Evolutionary conservation across 495 filamentous ascomycete genomes (phyloP).

Genomic region (Podospora comata): DNA sequence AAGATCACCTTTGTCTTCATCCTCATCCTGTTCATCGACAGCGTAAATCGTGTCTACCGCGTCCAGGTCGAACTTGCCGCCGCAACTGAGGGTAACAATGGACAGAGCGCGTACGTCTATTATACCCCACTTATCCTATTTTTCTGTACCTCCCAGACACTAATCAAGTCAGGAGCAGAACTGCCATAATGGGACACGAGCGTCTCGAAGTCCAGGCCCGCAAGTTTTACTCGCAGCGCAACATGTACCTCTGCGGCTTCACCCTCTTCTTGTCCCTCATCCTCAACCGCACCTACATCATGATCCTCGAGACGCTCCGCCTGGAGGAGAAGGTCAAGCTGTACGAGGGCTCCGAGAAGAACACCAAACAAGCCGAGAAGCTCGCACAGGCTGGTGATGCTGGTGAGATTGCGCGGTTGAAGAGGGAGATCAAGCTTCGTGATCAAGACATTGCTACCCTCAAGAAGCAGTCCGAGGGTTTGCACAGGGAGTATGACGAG

Average conservation of each 20-base stretch:
- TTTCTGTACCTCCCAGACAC: constrained; percentile 11
- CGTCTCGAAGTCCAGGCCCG: constrained; percentile 97
- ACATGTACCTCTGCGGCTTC: constrained; percentile 99
- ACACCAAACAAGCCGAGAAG: constrained; percentile 70
- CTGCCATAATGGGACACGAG: constrained; percentile 77
- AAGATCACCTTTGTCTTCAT: constrained; percentile 99
- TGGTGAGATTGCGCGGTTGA: constrained; percentile 55
- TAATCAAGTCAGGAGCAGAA: constrained; percentile 36
- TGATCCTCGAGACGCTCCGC: constrained; percentile 91
- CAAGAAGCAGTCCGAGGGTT: constrained; percentile 78
- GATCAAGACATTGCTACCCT: constrained; percentile 74
- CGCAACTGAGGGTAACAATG: constrained; percentile 46
- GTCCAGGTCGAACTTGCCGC: constrained; percentile 83
- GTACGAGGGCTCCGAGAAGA: constrained; percentile 72
- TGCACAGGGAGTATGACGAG: constrained; percentile 75
- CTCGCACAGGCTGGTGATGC: constrained; percentile 70
- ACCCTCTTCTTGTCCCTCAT: constrained; percentile 98
- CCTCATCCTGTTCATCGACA: constrained; percentile 95
- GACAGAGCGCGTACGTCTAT: constrained; percentile 29
- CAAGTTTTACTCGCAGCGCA: constrained; percentile 99
- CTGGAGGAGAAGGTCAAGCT: constrained; percentile 90
- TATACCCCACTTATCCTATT: constrained; percentile 7
- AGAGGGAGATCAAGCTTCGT: constrained; percentile 67
- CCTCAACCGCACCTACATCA: constrained; percentile 96
- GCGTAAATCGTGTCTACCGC: constrained; percentile 96